These are phyloP conservation scores for Penicillium coffeae DNA, from an alignment of 495 filamentous ascomycete genomes.

Conservation along the genomic window DNA sequence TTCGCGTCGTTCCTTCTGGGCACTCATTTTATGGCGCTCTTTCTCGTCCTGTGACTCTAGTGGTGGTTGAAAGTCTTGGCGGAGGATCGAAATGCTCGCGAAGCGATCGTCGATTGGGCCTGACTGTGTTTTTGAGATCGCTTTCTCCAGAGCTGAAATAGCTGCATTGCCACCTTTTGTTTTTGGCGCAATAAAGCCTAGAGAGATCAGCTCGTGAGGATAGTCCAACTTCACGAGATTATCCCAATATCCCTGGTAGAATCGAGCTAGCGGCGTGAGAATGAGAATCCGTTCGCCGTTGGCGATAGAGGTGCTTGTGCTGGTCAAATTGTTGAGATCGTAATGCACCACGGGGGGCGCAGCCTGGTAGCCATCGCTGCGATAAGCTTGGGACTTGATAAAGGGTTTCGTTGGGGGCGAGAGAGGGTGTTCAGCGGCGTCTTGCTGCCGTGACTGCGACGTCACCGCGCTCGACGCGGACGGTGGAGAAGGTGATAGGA, in stretches of 20 bases:
- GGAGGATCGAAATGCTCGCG: slow-evolving; percentile 84
- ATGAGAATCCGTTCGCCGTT: slow-evolving; percentile 87
- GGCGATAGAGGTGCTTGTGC: slow-evolving; percentile 63
- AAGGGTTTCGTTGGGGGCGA: slow-evolving; percentile 85
- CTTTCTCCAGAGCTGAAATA: slow-evolving; percentile 73
- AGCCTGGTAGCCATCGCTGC: slow-evolving; percentile 51
- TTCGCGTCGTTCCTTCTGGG: slow-evolving; percentile 81
- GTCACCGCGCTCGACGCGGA: slow-evolving; percentile 30
- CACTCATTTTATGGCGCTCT: slow-evolving; percentile 83
- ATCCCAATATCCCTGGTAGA: slow-evolving; percentile 94
- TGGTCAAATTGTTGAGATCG: slow-evolving; percentile 88
- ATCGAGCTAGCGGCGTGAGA: slow-evolving; percentile 86
- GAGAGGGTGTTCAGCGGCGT: slow-evolving; percentile 66
- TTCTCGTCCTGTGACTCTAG: slow-evolving; percentile 75
- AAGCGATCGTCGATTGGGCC: slow-evolving; percentile 79
- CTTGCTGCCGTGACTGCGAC: slow-evolving; percentile 48
- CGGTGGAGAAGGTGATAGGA: slow-evolving; percentile 49
- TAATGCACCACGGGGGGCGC: slow-evolving; percentile 93
- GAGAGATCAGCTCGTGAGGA: slow-evolving; percentile 87
- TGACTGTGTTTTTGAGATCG: slow-evolving; percentile 76
- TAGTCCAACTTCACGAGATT: slow-evolving; percentile 83
- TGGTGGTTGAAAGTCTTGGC: slow-evolving; percentile 91
- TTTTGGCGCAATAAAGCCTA: slow-evolving; percentile 96
- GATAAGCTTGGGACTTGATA: slow-evolving; percentile 56
- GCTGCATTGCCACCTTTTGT: slow-evolving; percentile 83